A percentile compares a stretch with the other conserved stretches of the same genome.
These are phyloP conservation scores for Aspergillus sp. DNA, from an alignment of 2,329 filamentous ascomycete species.

Conservation along the genomic window DNA sequence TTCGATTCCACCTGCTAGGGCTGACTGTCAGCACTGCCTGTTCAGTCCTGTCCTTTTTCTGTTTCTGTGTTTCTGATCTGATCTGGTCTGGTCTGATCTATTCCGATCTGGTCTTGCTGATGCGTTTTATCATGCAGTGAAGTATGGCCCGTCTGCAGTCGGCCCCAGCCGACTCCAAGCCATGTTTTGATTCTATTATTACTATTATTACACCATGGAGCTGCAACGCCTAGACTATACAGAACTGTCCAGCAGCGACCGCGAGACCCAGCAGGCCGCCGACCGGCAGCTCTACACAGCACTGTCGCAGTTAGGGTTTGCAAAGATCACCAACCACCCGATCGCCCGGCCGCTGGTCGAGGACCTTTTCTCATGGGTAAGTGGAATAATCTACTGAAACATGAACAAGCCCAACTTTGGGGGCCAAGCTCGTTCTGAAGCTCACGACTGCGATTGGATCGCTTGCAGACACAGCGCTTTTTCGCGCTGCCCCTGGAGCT, in stretches of 20 bases:
- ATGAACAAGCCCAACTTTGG: too few relatives aligned
- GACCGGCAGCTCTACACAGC: neutral
- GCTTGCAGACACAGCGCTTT: constrained; percentile 10
- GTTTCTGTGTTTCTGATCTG: too few relatives aligned
- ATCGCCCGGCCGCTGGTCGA: neutral
- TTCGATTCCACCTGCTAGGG: too few relatives aligned
- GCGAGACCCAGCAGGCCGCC: neutral
- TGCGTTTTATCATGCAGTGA: neutral
- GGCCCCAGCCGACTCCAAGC: neutral
- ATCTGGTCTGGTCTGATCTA: too few relatives aligned
- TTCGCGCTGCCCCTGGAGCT: constrained; percentile 25
- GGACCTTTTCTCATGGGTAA: neutral
- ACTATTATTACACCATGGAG: neutral
- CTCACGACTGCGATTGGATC: too few relatives aligned
- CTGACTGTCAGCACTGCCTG: too few relatives aligned
- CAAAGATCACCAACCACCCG: neutral
- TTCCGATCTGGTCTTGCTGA: too few relatives aligned
- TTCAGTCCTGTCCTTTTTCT: too few relatives aligned
- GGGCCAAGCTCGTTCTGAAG: too few relatives aligned
- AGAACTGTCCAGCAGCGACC: neutral
- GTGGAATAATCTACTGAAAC: too few relatives aligned
- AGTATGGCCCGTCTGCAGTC: neutral
- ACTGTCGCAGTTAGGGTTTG: neutral
- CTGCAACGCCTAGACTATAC: neutral
- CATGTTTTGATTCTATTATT: neutral